Evolutionary conservation across 1,284 basidiomycete species (phyloP).

Genomic region (Cutaneotrichosporon arboriforme): DNA sequence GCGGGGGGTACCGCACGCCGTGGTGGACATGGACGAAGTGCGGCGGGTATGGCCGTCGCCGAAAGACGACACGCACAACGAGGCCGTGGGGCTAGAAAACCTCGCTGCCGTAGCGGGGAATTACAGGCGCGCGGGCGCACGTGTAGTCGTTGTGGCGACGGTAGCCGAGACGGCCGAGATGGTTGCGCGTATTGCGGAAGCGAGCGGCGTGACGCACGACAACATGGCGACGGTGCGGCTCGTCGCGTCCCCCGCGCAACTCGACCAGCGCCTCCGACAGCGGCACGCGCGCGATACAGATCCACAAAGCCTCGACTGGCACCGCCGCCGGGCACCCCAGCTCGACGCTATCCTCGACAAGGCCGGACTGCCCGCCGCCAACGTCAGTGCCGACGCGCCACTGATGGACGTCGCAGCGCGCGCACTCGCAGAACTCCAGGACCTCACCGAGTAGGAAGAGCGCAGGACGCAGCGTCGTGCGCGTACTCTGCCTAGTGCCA

Average conservation of each 20-base stretch:
- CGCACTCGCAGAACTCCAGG: neutral
- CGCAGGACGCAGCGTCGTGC: too few species aligned
- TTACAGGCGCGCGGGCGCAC: conserved; percentile 1
- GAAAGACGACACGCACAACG: neutral
- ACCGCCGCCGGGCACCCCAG: neutral
- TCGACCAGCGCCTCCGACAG: neutral
- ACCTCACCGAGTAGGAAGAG: neutral
- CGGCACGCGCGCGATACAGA: neutral
- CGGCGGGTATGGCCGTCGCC: neutral
- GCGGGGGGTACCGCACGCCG: neutral
- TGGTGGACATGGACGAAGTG: conserved; percentile 3
- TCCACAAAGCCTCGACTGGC: neutral
- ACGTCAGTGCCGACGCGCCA: neutral
- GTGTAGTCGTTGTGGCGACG: conserved; percentile 1
- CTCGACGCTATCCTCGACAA: neutral
- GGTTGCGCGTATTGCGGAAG: neutral
- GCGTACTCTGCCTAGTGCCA: too few species aligned
- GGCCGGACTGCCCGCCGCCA: neutral
- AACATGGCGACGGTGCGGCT: conserved; percentile 1
- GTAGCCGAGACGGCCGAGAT: neutral
- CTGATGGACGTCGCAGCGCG: neutral
- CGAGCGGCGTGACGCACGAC: neutral
- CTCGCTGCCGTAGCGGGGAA: neutral
- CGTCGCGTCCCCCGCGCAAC: neutral
- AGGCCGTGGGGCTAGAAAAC: neutral